These are phyloP conservation scores for Colletotrichum lentis DNA, from an alignment of 2,329 filamentous ascomycete species.

Conservation along the genomic window DNA sequence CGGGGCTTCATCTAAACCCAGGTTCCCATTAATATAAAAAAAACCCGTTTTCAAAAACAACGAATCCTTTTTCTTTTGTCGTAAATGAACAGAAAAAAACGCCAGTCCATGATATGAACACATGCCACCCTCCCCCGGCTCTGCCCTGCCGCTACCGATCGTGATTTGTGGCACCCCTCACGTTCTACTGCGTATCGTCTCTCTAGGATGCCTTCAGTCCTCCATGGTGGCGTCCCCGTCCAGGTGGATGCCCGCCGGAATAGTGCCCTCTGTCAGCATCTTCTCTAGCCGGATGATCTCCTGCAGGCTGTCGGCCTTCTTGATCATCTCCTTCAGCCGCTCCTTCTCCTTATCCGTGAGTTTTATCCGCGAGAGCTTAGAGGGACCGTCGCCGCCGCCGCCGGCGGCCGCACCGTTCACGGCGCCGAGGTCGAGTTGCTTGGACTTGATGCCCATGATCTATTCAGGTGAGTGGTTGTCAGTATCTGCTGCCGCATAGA, in stretches of 20 bases:
- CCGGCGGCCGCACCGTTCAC: conserved; percentile 50
- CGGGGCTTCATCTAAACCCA: not conserved
- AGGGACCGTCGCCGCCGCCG: conserved; percentile 50
- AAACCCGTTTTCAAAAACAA: not conserved
- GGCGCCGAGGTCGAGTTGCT: conserved; percentile 69
- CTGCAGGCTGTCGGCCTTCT: conserved; percentile 85
- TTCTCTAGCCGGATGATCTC: conserved; percentile 93
- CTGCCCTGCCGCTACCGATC: not conserved
- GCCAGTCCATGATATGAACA: conserved; percentile 24
- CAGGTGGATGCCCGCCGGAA: conserved; percentile 73
- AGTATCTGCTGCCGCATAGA: not conserved
- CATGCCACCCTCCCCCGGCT: not conserved
- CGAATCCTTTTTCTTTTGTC: conserved; percentile 9
- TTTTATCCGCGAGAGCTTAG: conserved; percentile 79
- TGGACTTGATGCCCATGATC: conserved; percentile 87
- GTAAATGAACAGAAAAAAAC: conserved; percentile 20
- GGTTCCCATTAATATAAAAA: not conserved
- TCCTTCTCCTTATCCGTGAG: conserved; percentile 89
- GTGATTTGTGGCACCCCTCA: not conserved
- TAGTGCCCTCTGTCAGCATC: conserved; percentile 85
- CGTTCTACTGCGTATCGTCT: not conserved
- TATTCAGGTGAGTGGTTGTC: conserved; percentile 42
- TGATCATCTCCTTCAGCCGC: conserved; percentile 85
- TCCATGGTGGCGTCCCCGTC: conserved; percentile 66
- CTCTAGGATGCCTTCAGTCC: conserved; percentile 54